Percentiles rank a stretch among this genome's conserved stretches.
Conservation (phyloP, 148 eudicot species). For the Silene uniflora region DNA sequence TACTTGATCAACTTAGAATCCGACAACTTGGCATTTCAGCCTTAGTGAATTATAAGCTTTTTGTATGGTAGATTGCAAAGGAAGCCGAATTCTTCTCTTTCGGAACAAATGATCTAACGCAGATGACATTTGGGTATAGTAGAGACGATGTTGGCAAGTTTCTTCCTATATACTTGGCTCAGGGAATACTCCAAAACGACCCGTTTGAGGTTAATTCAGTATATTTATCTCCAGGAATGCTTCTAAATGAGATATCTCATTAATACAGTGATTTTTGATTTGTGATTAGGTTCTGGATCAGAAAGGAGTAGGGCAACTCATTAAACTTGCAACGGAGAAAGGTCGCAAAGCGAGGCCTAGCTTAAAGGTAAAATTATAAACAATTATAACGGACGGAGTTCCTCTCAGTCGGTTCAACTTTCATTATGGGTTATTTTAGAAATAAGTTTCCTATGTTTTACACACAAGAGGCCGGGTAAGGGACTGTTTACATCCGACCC, state of each 20-base stretch:
- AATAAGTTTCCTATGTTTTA: too few species aligned
- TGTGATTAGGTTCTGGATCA: slow-evolving; percentile 76
- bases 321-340: slow-evolving; percentile 82
- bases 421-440: too few species aligned
- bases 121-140: slow-evolving; percentile 97
- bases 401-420: too few species aligned
- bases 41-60: not conserved
- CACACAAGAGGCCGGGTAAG: too few species aligned
- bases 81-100: slow-evolving; percentile 99
- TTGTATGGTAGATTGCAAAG: slow-evolving; percentile 60
- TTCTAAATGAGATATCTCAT: too few species aligned
- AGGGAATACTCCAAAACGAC: slow-evolving; percentile 91
- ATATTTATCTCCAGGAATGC: too few species aligned
- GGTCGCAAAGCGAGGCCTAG: slow-evolving; percentile 84
- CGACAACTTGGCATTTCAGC: not conserved
- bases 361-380: slow-evolving; percentile 62
- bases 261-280: slow-evolving; percentile 10
- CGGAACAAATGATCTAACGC: slow-evolving; percentile 97
- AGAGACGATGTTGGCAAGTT: slow-evolving; percentile 99
- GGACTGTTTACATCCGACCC: too few species aligned
- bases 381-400: too few species aligned
- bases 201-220: slow-evolving; percentile 73
- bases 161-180: slow-evolving; percentile 76
- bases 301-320: slow-evolving; percentile 91
- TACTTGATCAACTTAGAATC: not conserved